Conservation (phyloP, 306 rosid genomes). For the Prunus mongolica region DNA sequence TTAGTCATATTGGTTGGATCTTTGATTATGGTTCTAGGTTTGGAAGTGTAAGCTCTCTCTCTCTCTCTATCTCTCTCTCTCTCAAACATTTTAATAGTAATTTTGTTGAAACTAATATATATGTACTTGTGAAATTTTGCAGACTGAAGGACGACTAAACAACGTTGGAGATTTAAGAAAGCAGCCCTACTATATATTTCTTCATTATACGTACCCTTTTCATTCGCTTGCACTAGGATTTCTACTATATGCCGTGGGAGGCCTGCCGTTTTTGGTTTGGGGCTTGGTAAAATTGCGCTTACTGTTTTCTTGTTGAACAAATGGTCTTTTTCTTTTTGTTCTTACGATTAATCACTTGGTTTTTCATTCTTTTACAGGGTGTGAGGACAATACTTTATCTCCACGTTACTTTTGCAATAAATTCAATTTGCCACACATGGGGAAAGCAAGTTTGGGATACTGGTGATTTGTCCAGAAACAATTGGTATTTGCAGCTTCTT, state of each 20-base stretch:
- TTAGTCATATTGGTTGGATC: constrained; percentile 79
- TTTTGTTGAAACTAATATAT: too few species aligned
- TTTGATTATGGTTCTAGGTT: constrained; percentile 50
- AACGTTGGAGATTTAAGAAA: constrained; percentile 75
- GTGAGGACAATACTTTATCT: constrained; percentile 66
- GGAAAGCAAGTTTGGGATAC: constrained; percentile 73
- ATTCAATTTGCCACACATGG: constrained; percentile 89
- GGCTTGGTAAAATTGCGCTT: background rate
- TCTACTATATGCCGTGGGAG: constrained; percentile 17
- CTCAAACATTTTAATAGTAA: too few species aligned
- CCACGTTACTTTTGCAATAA: constrained; percentile 78
- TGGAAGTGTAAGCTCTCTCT: constrained; percentile 37
- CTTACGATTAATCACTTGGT: too few species aligned
- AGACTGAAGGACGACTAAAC: constrained; percentile 57
- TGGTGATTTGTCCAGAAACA: constrained; percentile 72
- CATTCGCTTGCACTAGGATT: constrained; percentile 56
- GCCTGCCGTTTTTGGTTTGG: background rate
- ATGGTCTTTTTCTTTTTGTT: background rate
- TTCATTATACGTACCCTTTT: constrained; percentile 52
- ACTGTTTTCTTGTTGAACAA: too few species aligned
- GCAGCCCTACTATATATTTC: constrained; percentile 65
- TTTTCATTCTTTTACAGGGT: constrained; percentile 42
- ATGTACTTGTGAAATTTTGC: constrained; percentile 18
- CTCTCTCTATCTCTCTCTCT: too few species aligned
- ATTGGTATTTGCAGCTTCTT: constrained; percentile 38